phyloP scores from a whole-genome alignment of 2,329 filamentous ascomycete genomes.

The Pseudonectria buxi region DNA sequence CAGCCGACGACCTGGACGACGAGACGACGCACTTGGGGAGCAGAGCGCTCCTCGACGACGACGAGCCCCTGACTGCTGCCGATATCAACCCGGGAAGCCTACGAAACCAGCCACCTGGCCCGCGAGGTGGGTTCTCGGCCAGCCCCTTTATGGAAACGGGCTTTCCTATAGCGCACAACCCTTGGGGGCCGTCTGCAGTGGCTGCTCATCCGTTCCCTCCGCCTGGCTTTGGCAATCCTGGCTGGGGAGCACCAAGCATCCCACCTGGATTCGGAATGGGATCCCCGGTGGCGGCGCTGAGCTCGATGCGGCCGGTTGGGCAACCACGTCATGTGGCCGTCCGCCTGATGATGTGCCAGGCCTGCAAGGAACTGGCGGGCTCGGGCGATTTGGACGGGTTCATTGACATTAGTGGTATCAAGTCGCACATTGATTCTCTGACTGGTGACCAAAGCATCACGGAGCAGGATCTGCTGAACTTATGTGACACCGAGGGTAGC shows the following conservation, averaged over 20 bases:
- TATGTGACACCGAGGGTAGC: conserved; percentile 89
- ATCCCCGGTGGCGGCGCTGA: conserved; percentile 24
- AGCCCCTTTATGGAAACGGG: conserved; percentile 37
- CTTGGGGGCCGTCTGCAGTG: conserved; percentile 34
- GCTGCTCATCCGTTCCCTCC: conserved; percentile 35
- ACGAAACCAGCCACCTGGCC: conserved; percentile 46
- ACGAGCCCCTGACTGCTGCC: conserved; percentile 39
- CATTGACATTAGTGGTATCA: conserved; percentile 60
- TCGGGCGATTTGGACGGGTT: conserved; percentile 51
- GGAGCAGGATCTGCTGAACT: conserved; percentile 66
- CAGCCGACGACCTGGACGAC: conserved; percentile 54
- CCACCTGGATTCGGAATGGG: conserved; percentile 29
- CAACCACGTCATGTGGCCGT: conserved; percentile 62
- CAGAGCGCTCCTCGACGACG: conserved; percentile 78
- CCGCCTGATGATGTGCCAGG: conserved; percentile 67
- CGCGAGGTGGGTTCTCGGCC: conserved; percentile 34
- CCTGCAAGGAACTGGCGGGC: conserved; percentile 58
- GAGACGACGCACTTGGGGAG: conserved; percentile 80
- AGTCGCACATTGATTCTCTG: conserved; percentile 58
- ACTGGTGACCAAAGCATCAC: conserved; percentile 29
- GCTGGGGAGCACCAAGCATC: conserved; percentile 30
- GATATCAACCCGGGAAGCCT: conserved; percentile 27
- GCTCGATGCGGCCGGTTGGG: conserved; percentile 27
- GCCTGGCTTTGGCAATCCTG: conserved; percentile 39
- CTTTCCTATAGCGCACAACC: conserved; percentile 32